Conservation (phyloP, 768 basidiomycete genomes). For the Boletus reticulatus region DNA sequence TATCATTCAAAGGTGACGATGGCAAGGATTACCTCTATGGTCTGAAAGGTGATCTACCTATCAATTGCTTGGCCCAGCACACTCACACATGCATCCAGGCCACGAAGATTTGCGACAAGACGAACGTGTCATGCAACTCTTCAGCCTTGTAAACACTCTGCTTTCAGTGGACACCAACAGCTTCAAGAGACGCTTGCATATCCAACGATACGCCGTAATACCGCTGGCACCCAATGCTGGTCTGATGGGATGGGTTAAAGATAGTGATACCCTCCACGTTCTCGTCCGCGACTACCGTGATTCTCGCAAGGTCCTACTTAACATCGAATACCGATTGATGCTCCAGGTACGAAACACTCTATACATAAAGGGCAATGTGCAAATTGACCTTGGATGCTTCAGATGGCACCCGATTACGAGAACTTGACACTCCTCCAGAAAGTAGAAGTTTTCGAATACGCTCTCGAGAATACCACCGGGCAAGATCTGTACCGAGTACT, state of each 20-base stretch:
- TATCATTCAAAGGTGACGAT: constrained; percentile 86
- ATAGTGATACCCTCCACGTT: constrained; percentile 94
- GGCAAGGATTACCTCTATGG: constrained; percentile 90
- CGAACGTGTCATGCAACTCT: constrained; percentile 98
- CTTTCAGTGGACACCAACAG: constrained; percentile 91
- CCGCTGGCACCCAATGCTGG: constrained; percentile 96
- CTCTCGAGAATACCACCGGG: constrained; percentile 96
- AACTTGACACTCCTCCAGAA: constrained; percentile 92
- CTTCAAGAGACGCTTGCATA: constrained; percentile 94
- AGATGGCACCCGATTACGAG: constrained; percentile 99
- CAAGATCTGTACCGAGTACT: constrained; percentile 96
- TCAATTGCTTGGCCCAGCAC: not conserved
- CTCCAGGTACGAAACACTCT: constrained; percentile 83
- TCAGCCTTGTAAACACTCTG: constrained; percentile 93
- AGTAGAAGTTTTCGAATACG: constrained; percentile 99
- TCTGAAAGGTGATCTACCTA: constrained; percentile 67
- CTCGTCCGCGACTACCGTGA: constrained; percentile 96
- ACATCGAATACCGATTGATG: constrained; percentile 99
- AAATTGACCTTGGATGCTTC: constrained; percentile 3
- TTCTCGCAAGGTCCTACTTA: constrained; percentile 91
- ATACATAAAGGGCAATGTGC: constrained; percentile 39
- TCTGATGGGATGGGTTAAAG: constrained; percentile 92
- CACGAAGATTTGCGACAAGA: constrained; percentile 99
- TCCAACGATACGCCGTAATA: constrained; percentile 89
- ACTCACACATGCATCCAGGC: constrained; percentile 44